A percentile compares a stretch with the other conserved stretches of the same genome.
Evolutionary conservation across 2,329 filamentous ascomycete genomes (phyloP).

Genomic region (Diplodia corticola): DNA sequence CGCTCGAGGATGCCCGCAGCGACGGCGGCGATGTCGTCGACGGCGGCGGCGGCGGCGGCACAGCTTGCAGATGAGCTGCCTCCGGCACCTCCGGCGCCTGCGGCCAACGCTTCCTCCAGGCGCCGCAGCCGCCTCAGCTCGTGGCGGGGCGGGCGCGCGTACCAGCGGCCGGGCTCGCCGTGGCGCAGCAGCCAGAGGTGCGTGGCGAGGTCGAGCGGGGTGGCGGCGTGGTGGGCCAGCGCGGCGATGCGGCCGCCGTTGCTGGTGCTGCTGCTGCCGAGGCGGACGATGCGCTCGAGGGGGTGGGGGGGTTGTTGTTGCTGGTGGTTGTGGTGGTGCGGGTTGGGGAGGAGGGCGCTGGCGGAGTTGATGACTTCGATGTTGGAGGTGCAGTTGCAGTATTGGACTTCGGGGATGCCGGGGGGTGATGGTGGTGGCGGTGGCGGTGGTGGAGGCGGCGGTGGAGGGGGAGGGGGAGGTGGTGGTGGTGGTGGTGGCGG

Average conservation of each 20-base stretch:
- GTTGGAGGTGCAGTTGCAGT: background rate
- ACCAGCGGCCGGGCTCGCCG: constrained; percentile 13
- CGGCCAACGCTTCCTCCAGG: background rate
- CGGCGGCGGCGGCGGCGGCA: too few relatives aligned
- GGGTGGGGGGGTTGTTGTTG: background rate
- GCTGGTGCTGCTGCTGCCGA: background rate
- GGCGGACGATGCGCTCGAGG: constrained; percentile 13
- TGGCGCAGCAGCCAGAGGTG: constrained; percentile 20
- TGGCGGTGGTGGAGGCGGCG: background rate
- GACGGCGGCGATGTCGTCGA: too few relatives aligned
- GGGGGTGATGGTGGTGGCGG: background rate
- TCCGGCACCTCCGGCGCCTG: too few relatives aligned
- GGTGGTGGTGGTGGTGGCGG: background rate
- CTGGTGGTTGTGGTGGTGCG: background rate
- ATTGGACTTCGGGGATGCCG: background rate
- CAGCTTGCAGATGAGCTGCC: too few relatives aligned
- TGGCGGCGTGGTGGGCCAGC: constrained; percentile 10
- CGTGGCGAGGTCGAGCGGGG: constrained; percentile 13
- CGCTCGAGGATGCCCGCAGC: too few relatives aligned
- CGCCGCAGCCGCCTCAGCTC: background rate
- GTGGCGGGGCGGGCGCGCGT: background rate
- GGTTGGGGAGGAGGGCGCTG: background rate
- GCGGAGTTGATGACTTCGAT: background rate
- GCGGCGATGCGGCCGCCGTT: background rate
- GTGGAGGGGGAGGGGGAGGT: background rate